Percentiles rank a stretch among this genome's conserved stretches.
These are phyloP conservation scores for Fraxinus sp. DNA, from an alignment of 305 asterid genomes.

Conservation along the genomic window DNA sequence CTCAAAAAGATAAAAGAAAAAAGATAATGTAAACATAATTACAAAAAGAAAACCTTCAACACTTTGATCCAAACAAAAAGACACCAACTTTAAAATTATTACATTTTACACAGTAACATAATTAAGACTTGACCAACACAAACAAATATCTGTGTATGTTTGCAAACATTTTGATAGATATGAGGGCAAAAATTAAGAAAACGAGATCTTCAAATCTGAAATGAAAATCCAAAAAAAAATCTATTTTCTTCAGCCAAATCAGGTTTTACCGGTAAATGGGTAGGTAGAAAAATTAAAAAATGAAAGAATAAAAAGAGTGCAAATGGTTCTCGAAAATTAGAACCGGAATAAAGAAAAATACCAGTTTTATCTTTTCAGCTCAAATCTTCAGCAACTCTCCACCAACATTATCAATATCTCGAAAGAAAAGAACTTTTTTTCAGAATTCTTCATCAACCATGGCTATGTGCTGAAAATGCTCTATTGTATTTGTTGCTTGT, in stretches of 20 bases:
- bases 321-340: neutral
- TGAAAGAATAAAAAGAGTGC: neutral
- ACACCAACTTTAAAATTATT: conserved; percentile 40
- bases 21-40: conserved; percentile 29
- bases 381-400: conserved; percentile 19
- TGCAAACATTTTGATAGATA: neutral
- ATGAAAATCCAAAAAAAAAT: conserved; percentile 2
- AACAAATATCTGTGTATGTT: neutral
- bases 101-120: conserved; percentile 10
- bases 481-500: neutral
- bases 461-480: neutral
- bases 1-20: conserved; percentile 17
- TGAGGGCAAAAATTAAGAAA: conserved; percentile 7
- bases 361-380: conserved; percentile 17
- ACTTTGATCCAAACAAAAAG: conserved; percentile 40
- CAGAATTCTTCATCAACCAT: neutral
- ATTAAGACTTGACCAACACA: conserved; percentile 17
- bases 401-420: conserved; percentile 27
- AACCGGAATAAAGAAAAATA: conserved; percentile 3
- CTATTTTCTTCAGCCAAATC: conserved; percentile 10
- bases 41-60: conserved; percentile 36
- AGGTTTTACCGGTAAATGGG: conserved; percentile 12
- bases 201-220: neutral
- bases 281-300: conserved; percentile 5
- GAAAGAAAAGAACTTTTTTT: neutral